phyloP scores from a whole-genome alignment of 305 asterid species.

The Petunia hybrid region DNA sequence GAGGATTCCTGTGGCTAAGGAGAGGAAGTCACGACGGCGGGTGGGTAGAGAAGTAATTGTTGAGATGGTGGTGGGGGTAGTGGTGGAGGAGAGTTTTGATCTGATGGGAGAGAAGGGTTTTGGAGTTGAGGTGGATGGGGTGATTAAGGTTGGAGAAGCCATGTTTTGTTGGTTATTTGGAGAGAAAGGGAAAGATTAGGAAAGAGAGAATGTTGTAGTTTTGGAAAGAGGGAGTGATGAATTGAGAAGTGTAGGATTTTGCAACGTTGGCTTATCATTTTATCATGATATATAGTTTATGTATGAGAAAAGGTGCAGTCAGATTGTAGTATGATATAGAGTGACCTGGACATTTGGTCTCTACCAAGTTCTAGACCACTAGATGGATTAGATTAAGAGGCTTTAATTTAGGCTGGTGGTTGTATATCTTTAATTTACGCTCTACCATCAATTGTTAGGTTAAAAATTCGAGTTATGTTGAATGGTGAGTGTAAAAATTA shows the following conservation, averaged over 20 bases:
- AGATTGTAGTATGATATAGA: constrained; percentile 36
- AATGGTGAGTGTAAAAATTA: no score
- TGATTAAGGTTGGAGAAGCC: constrained; percentile 61
- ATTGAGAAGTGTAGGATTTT: constrained; percentile 12
- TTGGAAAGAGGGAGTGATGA: constrained; percentile 36
- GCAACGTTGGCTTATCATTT: constrained; percentile 77
- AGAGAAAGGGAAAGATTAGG: background rate
- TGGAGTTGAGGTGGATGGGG: constrained; percentile 48
- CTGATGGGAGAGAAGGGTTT: constrained; percentile 44
- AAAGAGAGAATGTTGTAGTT: constrained; percentile 6
- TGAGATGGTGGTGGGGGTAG: constrained; percentile 37
- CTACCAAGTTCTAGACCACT: background rate
- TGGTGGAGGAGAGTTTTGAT: constrained; percentile 43
- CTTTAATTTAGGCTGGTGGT: no score
- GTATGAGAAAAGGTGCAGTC: constrained; percentile 47
- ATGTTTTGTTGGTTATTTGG: constrained; percentile 30
- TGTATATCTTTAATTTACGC: no score
- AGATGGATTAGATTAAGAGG: no score
- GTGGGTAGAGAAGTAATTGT: constrained; percentile 31
- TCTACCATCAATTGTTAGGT: no score
- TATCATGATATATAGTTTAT: constrained; percentile 52
- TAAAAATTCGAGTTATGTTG: no score
- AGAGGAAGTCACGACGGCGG: constrained; percentile 61
- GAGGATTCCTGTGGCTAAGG: constrained; percentile 51
- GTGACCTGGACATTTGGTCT: background rate